Evolutionary conservation across 1,284 basidiomycete genomes (phyloP).

Genomic region (Apiotrichum laibachii): DNA sequence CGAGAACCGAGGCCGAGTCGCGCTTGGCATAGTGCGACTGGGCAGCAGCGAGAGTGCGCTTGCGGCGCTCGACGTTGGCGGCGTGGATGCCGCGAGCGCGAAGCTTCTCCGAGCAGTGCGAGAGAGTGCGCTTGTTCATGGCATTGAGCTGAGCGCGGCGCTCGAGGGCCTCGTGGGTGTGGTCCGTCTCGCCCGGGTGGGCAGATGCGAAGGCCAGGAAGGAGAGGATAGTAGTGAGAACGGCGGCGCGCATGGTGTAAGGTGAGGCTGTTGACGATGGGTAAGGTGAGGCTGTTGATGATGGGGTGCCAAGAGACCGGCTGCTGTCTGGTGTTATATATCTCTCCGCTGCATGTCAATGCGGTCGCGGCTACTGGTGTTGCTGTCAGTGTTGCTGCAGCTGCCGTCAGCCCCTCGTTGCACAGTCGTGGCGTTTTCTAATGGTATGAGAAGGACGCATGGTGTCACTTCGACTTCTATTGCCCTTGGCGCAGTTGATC

Average conservation of each 20-base stretch:
- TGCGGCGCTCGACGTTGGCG: slow-evolving; percentile 11
- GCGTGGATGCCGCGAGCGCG: slow-evolving; percentile 11
- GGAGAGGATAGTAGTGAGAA: background rate
- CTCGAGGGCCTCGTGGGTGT: slow-evolving; percentile 10
- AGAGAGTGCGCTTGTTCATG: slow-evolving; percentile 13
- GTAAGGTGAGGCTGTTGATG: no score
- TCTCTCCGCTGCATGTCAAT: no score
- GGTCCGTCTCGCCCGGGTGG: slow-evolving; percentile 18
- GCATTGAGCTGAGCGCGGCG: slow-evolving; percentile 6
- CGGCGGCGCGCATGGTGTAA: background rate
- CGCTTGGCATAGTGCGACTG: background rate
- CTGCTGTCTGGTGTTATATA: no score
- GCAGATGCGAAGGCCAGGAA: background rate
- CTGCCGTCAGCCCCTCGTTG: no score
- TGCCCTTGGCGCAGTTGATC: no score
- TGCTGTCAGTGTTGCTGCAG: no score
- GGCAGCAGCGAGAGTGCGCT: background rate
- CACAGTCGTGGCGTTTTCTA: no score
- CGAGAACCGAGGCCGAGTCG: slow-evolving; percentile 6
- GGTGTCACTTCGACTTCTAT: no score
- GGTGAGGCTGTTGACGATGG: no score
- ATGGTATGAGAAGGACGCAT: no score
- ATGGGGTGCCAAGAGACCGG: no score
- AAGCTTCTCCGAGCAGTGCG: slow-evolving; percentile 13
- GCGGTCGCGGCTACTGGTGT: no score